phyloP scores from a whole-genome alignment of 305 asterid species.

The Petunia hybrid region DNA sequence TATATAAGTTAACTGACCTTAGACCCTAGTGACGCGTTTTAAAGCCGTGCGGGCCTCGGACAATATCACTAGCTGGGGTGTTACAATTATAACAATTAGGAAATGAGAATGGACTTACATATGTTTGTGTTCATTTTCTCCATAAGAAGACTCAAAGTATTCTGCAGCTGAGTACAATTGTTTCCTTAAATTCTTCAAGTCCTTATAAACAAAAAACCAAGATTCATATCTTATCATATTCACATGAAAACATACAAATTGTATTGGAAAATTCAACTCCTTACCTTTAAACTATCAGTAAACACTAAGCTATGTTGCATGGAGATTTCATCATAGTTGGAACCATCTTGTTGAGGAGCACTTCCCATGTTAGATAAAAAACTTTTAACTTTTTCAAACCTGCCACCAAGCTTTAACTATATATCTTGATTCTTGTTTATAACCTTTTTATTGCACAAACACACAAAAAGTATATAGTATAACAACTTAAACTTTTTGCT shows the following conservation, averaged over 20 bases:
- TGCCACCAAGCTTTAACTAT: conserved; percentile 25
- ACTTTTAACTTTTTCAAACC: conserved; percentile 1
- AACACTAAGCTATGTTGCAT: conserved; percentile 65
- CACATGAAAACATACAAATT: neutral
- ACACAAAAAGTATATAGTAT: neutral
- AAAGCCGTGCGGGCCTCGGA: no score
- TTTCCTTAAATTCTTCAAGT: conserved; percentile 68
- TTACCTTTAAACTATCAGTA: conserved; percentile 78
- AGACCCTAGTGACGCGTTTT: no score
- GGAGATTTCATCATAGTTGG: conserved; percentile 71
- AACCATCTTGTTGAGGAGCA: conserved; percentile 40
- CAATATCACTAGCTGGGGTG: no score
- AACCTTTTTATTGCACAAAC: neutral
- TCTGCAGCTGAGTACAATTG: conserved; percentile 94
- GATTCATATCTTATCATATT: neutral
- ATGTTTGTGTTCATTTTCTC: conserved; percentile 67
- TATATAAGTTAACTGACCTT: no score
- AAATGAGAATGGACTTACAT: conserved; percentile 50
- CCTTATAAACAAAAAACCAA: conserved; percentile 49
- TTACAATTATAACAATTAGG: neutral
- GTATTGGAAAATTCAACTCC: neutral
- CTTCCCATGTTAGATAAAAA: conserved; percentile 45
- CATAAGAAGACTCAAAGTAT: conserved; percentile 72
- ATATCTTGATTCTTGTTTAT: conserved; percentile 17
- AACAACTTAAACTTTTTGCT: neutral